These are phyloP conservation scores for Cytidiella melzeri DNA, from an alignment of 768 basidiomycete species.

Conservation along the genomic window DNA sequence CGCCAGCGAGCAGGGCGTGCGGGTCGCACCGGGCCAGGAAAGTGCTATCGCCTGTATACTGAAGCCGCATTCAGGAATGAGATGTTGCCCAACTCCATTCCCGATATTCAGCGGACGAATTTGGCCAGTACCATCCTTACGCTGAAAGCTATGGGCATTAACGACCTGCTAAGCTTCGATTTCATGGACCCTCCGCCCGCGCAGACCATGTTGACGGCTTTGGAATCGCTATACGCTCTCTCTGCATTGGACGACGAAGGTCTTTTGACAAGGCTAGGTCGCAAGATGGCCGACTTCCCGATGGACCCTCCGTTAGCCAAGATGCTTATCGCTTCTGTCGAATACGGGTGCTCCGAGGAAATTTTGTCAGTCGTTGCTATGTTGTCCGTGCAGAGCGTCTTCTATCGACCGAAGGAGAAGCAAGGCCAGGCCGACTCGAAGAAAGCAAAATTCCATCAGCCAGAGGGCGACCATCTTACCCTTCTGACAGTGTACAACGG, in stretches of 20 bases:
- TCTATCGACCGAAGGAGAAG: conserved; percentile 99
- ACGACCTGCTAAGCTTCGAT: conserved; percentile 95
- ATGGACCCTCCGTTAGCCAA: conserved; percentile 96
- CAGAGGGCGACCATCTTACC: conserved; percentile 94
- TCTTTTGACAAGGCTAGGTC: conserved; percentile 83
- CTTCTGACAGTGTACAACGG: conserved; percentile 95
- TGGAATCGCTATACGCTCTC: conserved; percentile 90
- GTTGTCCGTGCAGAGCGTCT: conserved; percentile 93
- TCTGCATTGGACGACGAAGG: conserved; percentile 98
- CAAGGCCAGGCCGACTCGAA: conserved; percentile 99
- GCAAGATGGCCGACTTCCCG: conserved; percentile 99
- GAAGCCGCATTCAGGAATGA: conserved; percentile 98
- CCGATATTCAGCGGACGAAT: conserved; percentile 96
- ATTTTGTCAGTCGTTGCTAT: conserved; percentile 96
- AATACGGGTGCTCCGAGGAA: conserved; percentile 96
- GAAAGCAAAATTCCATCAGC: conserved; percentile 99
- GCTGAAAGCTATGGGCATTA: conserved; percentile 98
- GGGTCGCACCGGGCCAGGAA: conserved; percentile 95
- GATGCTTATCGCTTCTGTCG: conserved; percentile 97
- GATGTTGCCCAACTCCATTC: conserved; percentile 96
- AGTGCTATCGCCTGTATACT: conserved; percentile 96
- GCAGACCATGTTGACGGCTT: conserved; percentile 92
- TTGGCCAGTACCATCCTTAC: conserved; percentile 88
- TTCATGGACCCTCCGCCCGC: conserved; percentile 99
- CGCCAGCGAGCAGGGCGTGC: conserved; percentile 94